These are phyloP conservation scores for Colletotrichum sp. DNA, from an alignment of 2,329 filamentous ascomycete genomes.

Conservation along the genomic window DNA sequence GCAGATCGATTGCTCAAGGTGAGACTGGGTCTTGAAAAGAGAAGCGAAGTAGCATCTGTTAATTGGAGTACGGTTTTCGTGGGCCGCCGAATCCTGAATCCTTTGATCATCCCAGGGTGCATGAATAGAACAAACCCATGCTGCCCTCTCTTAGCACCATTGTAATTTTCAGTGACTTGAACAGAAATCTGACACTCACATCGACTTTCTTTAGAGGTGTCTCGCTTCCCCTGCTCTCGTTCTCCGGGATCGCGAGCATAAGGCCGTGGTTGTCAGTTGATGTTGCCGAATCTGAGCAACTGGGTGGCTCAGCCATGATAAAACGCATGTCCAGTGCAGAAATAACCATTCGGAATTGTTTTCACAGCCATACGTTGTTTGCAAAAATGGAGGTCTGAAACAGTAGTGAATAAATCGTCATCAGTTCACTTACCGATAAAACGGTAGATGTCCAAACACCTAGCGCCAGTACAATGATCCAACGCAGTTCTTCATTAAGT, in stretches of 20 bases:
- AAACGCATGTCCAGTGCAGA: not conserved
- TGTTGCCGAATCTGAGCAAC: not conserved
- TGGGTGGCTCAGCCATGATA: not conserved
- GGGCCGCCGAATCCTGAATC: not conserved
- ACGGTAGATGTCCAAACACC: not conserved
- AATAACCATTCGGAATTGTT: not conserved
- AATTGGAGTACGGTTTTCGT: not conserved
- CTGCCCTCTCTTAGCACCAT: not conserved
- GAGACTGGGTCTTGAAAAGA: not conserved
- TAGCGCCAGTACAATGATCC: not conserved
- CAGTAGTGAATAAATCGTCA: not conserved
- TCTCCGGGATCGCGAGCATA: not conserved
- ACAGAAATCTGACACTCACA: fast-evolving
- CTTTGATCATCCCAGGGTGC: not conserved
- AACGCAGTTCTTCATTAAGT: not conserved
- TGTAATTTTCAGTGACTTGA: not conserved
- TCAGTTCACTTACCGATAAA: not conserved
- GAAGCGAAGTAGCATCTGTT: not conserved
- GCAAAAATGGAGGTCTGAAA: not conserved
- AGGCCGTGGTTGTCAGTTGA: not conserved
- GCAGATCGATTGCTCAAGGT: not conserved
- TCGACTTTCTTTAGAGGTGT: fast-evolving
- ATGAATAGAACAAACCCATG: not conserved
- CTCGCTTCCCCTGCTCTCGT: not conserved
- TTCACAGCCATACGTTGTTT: not conserved